phyloP scores from a whole-genome alignment of 345 rosid species.

The Fremontodendron californicum region DNA sequence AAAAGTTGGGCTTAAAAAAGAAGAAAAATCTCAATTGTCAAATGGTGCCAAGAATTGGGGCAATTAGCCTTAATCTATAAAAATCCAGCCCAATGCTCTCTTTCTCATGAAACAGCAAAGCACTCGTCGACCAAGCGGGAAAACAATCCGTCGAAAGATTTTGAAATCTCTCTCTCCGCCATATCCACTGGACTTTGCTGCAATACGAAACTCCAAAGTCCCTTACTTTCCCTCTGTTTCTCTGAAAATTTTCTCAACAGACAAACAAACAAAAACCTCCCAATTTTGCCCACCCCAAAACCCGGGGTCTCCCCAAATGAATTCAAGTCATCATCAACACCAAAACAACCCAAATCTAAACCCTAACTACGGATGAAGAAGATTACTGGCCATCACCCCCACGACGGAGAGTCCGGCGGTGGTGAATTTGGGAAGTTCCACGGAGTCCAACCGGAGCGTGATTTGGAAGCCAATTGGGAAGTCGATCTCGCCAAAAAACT shows the following conservation, averaged over 20 bases:
- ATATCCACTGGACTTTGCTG: background rate
- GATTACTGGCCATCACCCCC: conserved; percentile 27
- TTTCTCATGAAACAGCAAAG: background rate
- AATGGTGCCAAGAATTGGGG: background rate
- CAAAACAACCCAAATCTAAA: background rate
- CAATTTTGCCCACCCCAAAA: background rate
- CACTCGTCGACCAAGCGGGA: conserved; percentile 21
- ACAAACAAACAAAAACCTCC: background rate
- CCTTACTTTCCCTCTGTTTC: background rate
- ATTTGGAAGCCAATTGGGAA: conserved; percentile 90
- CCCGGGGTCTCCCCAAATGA: conserved; percentile 24
- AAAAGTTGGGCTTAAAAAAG: background rate
- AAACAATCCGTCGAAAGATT: conserved; percentile 3
- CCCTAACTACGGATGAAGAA: conserved; percentile 12
- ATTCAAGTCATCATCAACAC: background rate
- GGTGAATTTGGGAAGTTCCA: conserved; percentile 44
- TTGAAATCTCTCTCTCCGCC: conserved; percentile 14
- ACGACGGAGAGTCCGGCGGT: conserved; percentile 20
- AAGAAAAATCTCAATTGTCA: background rate
- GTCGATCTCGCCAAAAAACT: conserved; percentile 81
- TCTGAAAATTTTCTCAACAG: conserved; percentile 20
- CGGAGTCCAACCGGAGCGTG: conserved; percentile 75
- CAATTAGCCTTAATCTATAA: background rate
- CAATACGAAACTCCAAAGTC: background rate
- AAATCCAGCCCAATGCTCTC: background rate